Conservation (phyloP, 495 filamentous ascomycete species). For the Hamigera avellanea region DNA sequence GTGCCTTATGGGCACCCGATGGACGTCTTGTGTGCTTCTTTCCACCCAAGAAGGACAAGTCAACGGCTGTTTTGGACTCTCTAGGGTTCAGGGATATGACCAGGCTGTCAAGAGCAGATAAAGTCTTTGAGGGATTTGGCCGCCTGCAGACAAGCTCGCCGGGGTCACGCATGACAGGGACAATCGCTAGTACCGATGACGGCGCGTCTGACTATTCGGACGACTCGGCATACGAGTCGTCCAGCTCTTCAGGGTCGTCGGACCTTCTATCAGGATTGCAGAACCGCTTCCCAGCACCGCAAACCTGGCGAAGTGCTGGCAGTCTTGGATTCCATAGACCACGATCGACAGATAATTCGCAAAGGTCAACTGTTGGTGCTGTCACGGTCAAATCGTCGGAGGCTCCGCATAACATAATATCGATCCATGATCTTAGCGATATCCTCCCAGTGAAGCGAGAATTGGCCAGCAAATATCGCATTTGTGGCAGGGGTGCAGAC, state of each 20-base stretch:
- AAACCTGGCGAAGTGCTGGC: slow-evolving; percentile 42
- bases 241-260: slow-evolving; percentile 61
- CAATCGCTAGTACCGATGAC: slow-evolving; percentile 36
- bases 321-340: slow-evolving; percentile 33
- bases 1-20: slow-evolving; percentile 64
- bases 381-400: slow-evolving; percentile 23
- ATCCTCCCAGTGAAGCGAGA: slow-evolving; percentile 64
- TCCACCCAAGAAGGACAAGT: slow-evolving; percentile 65
- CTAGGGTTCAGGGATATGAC: slow-evolving; percentile 50
- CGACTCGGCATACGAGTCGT: slow-evolving; percentile 52
- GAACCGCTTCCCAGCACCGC: slow-evolving; percentile 36
- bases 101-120: slow-evolving; percentile 46
- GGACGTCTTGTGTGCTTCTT: slow-evolving; percentile 82
- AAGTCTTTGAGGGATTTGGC: slow-evolving; percentile 83
- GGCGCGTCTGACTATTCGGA: slow-evolving; percentile 48
- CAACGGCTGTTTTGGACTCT: slow-evolving; percentile 50
- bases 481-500: slow-evolving; percentile 69
- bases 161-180: slow-evolving; percentile 37
- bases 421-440: slow-evolving; percentile 55
- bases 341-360: slow-evolving; percentile 41
- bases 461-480: slow-evolving; percentile 66
- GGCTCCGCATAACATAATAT: slow-evolving; percentile 44
- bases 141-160: slow-evolving; percentile 50
- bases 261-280: slow-evolving; percentile 38
- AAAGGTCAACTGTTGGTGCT: slow-evolving; percentile 39